A percentile compares a stretch with the other conserved stretches of the same genome.
Evolutionary conservation across 2,329 filamentous ascomycete species (phyloP).

Genomic region (Xylaria sp.): DNA sequence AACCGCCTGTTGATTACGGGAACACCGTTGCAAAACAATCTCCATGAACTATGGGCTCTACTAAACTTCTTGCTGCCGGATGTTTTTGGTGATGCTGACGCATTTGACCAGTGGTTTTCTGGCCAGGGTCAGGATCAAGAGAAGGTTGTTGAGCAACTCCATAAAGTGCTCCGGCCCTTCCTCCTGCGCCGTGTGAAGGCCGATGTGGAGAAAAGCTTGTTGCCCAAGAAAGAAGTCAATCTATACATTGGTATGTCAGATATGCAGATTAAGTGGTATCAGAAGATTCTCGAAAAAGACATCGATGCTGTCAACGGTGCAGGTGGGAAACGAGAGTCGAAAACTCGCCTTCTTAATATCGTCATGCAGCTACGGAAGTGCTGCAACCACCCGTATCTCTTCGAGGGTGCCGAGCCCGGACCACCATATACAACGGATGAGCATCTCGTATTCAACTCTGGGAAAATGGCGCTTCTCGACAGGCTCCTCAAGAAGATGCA

Average conservation of each 20-base stretch:
- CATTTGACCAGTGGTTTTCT: constrained; percentile 98
- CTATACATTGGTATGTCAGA: constrained; percentile 98
- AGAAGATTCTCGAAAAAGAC: constrained; percentile 98
- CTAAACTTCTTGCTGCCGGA: constrained; percentile 98
- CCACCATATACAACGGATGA: constrained; percentile 98
- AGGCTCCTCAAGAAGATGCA: constrained; percentile 87
- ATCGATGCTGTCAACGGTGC: constrained; percentile 99
- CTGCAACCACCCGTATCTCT: constrained; percentile 98
- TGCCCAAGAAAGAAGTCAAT: constrained; percentile 98
- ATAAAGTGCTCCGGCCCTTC: constrained; percentile 92
- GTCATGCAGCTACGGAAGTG: constrained; percentile 99
- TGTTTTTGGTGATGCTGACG: constrained; percentile 95
- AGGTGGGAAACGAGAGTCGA: constrained; percentile 95
- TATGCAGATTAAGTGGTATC: constrained; percentile 99
- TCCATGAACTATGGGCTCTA: constrained; percentile 97
- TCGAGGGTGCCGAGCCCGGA: constrained; percentile 96
- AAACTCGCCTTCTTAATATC: constrained; percentile 96
- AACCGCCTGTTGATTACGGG: constrained; percentile 96
- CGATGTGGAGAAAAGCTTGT: constrained; percentile 96
- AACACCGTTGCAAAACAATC: constrained; percentile 96
- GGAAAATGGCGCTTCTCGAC: constrained; percentile 98
- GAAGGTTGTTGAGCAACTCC: constrained; percentile 93
- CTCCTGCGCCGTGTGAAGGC: constrained; percentile 95
- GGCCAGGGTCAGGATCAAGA: constrained; percentile 91
- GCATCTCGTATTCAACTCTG: constrained; percentile 91